Evolutionary conservation across 164 flowering plant genomes (phyloP), one percentile per base, ranked within the genome.

Genomic region (Chimonanthus praecox): DNA sequence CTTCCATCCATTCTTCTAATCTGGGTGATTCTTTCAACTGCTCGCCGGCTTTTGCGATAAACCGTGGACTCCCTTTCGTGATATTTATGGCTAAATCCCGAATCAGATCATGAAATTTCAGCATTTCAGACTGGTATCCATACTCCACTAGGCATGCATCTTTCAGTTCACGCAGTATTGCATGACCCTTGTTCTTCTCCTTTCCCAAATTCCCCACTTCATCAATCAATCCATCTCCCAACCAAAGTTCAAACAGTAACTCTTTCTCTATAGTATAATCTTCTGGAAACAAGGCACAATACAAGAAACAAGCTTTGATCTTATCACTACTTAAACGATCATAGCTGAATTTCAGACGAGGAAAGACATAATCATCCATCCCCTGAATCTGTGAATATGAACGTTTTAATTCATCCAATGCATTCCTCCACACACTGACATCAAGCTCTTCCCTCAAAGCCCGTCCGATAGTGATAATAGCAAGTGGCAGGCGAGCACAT

Each of bases 101-200:
- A 7, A 81, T 66, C 4, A 81, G 2, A 50, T 77, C 81, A 66
- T 78, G 84, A 78, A 81, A 68, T 68, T 65, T 81, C 2, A 71
- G 33, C 2, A 15, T 18, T 43, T 61, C 6, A 48, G 21, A 72
- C 73, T 15, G 60, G 48, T 69, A 21, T 5, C 65, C 63, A 21
- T 10, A 69, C 51, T 79, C 78, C 6, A 81, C 18, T 54, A 81
- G 33, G 58, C 73, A 70, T 15, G 73, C 51, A 16, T 80, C 71
- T 49, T 54, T 74, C 0, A 78, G 69, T 20, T 60, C 77, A n/a
- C 79, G 73, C n/a, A 83, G 16, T 43, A 81, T 68, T 0, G 68
- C 44, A 66, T 71, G 72, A 5, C 80, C 82, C 54, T 58, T 66
- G 33, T 79, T 74, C 7, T 58, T 8, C 71, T 75, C 49, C 20